phyloP scores from a whole-genome alignment of 495 filamentous ascomycete genomes.

The Tricharina praecox region DNA sequence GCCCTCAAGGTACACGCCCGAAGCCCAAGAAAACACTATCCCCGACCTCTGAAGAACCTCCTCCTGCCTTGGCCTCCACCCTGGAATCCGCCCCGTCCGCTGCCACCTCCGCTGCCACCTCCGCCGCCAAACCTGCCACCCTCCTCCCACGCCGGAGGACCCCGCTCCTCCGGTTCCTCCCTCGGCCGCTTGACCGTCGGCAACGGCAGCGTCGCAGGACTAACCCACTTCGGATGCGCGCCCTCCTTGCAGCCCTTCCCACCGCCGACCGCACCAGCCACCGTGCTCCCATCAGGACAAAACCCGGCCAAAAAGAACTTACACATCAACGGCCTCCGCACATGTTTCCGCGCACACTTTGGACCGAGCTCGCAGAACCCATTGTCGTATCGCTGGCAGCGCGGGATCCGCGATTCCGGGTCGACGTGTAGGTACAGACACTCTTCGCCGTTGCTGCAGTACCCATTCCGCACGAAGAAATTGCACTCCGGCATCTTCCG shows the following conservation, averaged over 20 bases:
- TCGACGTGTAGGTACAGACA: slow-evolving; percentile 92
- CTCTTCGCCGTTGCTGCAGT: slow-evolving; percentile 91
- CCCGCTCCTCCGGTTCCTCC: slow-evolving; percentile 30
- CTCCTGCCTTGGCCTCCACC: too few relatives aligned
- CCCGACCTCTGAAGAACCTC: too few relatives aligned
- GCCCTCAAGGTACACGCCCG: too few relatives aligned
- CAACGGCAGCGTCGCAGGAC: slow-evolving; percentile 49
- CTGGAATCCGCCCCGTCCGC: not conserved
- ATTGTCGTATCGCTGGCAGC: slow-evolving; percentile 87
- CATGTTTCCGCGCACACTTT: slow-evolving; percentile 69
- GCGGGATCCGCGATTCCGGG: slow-evolving; percentile 57
- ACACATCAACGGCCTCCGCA: slow-evolving; percentile 52
- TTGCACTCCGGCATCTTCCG: slow-evolving; percentile 96
- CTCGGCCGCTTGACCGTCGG: slow-evolving; percentile 51
- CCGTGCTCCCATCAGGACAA: slow-evolving; percentile 82
- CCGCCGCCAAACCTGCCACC: not conserved
- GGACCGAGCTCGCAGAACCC: slow-evolving; percentile 89
- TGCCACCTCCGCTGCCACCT: not conserved
- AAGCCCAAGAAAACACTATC: too few relatives aligned
- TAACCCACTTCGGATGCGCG: slow-evolving; percentile 63
- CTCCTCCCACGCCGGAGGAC: not conserved
- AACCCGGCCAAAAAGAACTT: slow-evolving; percentile 84
- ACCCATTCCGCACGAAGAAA: slow-evolving; percentile 72
- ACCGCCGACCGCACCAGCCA: too few relatives aligned
- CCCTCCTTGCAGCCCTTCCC: slow-evolving; percentile 49